Percentiles rank a stretch among this genome's conserved stretches.
Evolutionary conservation across 768 basidiomycete species (phyloP).

Genomic region (Suillus hirtellus): DNA sequence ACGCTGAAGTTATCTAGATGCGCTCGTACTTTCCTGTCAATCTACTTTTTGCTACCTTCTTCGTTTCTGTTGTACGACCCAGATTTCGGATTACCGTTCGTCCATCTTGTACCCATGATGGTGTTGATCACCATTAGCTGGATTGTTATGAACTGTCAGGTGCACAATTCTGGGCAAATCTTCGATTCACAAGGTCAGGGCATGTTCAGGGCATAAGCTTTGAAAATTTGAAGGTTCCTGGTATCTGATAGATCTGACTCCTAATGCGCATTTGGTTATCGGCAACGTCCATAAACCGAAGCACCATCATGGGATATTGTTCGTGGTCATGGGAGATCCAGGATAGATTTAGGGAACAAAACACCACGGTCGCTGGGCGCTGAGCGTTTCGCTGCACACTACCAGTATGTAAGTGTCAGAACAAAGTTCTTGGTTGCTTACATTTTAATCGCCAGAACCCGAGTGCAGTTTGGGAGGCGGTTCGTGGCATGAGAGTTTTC

Average conservation of each 20-base stretch:
- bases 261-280: slow-evolving; percentile 8
- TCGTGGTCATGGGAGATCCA: slow-evolving; percentile 18
- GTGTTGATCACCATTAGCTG: slow-evolving; percentile 1
- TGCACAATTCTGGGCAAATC: slow-evolving; percentile 8
- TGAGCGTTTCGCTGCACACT: slow-evolving; percentile 21
- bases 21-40: slow-evolving; percentile 15
- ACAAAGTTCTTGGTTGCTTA: slow-evolving; percentile 7
- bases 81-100: slow-evolving; percentile 18
- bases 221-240: not conserved
- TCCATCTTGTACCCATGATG: slow-evolving; percentile 15
- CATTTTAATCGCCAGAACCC: slow-evolving; percentile 9
- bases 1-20: slow-evolving; percentile 24
- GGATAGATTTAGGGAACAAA: slow-evolving; percentile 18
- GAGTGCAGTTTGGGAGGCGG: slow-evolving; percentile 9
- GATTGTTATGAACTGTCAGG: slow-evolving; percentile 1
- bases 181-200: slow-evolving; percentile 17
- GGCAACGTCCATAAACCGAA: slow-evolving; percentile 10
- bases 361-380: slow-evolving; percentile 16
- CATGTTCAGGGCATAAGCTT: slow-evolving; percentile 4
- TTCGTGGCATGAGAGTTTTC: slow-evolving; percentile 27
- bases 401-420: slow-evolving; percentile 13
- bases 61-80: slow-evolving; percentile 8
- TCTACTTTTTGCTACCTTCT: slow-evolving; percentile 20
- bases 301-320: slow-evolving; percentile 13
- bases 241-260: not conserved